Conservation (phyloP, 2,329 filamentous ascomycete species). For the Colletotrichum navitas region DNA sequence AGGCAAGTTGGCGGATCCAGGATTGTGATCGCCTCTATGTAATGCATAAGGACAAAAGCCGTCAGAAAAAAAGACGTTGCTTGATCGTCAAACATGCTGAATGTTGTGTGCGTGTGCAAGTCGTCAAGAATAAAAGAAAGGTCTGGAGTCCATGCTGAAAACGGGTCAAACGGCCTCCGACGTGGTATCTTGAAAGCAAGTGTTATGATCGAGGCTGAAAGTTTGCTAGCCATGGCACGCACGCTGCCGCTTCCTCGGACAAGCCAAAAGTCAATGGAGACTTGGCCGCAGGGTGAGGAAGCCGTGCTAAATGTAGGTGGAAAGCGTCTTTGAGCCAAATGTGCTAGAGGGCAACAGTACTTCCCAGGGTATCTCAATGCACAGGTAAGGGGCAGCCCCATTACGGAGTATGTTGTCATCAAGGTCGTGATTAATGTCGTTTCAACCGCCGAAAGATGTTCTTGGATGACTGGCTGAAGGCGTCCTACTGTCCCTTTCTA, state of each 20-base stretch:
- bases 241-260: neutral
- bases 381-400: conserved; percentile 31
- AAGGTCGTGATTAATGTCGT: conserved; percentile 40
- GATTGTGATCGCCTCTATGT: conserved; percentile 37
- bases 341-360: conserved; percentile 33
- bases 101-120: conserved; percentile 27
- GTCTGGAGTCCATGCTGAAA: conserved; percentile 30
- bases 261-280: neutral
- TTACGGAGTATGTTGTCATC: conserved; percentile 34
- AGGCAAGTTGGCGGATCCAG: conserved; percentile 17
- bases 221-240: conserved; percentile 26
- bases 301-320: conserved; percentile 13
- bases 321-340: conserved; percentile 20
- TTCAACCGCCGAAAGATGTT: conserved; percentile 38
- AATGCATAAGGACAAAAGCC: conserved; percentile 30
- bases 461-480: conserved; percentile 31
- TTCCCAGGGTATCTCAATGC: conserved; percentile 41
- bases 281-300: neutral
- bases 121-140: conserved; percentile 36
- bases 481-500: conserved; percentile 67
- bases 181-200: conserved; percentile 42
- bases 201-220: conserved; percentile 37
- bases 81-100: conserved; percentile 37
- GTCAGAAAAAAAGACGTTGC: conserved; percentile 24
- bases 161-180: conserved; percentile 26